phyloP scores from a whole-genome alignment of 1,139 yeast species.

The Kluyveromyces sp. region DNA sequence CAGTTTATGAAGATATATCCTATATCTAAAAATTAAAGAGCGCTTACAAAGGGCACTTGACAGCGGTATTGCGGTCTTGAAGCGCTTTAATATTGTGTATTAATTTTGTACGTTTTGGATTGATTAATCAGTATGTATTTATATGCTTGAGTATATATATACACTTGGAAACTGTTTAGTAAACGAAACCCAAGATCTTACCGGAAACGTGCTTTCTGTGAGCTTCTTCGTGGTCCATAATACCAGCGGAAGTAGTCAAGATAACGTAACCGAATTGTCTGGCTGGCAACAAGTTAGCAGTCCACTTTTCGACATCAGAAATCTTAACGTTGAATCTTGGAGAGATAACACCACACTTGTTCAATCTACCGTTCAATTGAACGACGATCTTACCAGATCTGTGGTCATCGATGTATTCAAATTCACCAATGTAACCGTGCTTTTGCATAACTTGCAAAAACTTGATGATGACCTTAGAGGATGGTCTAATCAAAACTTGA shows the following conservation, averaged over 20 bases:
- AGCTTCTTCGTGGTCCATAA: slow-evolving; percentile 99
- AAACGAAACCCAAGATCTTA: slow-evolving; percentile 93
- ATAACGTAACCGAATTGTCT: slow-evolving; percentile 98
- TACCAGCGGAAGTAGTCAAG: slow-evolving; percentile 98
- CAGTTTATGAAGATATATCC: no score
- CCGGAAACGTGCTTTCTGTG: slow-evolving; percentile 99
- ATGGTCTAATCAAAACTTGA: slow-evolving; percentile 97
- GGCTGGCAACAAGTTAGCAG: slow-evolving; percentile 94
- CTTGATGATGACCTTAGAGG: slow-evolving; percentile 96
- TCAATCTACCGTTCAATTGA: slow-evolving; percentile 94
- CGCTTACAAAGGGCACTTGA: no score
- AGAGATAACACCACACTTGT: slow-evolving; percentile 97
- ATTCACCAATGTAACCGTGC: slow-evolving; percentile 99
- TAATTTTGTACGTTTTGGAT: no score
- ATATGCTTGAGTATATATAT: neutral
- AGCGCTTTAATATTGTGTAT: neutral
- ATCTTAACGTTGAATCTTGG: slow-evolving; percentile 97
- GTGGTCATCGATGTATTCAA: slow-evolving; percentile 98
- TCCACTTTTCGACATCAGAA: slow-evolving; percentile 94
- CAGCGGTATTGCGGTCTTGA: no score
- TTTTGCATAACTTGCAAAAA: slow-evolving; percentile 96
- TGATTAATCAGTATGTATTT: no score
- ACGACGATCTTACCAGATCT: slow-evolving; percentile 97
- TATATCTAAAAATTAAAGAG: no score
- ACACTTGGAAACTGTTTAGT: slow-evolving; percentile 39